phyloP scores from a whole-genome alignment of 805 yeast species.

The Yarrowia deformans region DNA sequence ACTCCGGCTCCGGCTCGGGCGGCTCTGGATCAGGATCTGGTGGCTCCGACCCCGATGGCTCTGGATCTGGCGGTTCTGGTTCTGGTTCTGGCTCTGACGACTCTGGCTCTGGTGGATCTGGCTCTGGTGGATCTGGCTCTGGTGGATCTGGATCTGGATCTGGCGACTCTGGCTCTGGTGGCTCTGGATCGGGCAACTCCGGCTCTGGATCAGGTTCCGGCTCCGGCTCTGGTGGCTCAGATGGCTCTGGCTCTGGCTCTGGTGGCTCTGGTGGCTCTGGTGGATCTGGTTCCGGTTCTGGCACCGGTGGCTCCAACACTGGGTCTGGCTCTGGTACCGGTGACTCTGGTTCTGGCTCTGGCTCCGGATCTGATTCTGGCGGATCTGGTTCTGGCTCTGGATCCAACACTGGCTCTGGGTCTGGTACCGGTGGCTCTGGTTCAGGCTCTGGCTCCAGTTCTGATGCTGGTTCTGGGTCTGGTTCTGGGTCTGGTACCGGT shows the following conservation, averaged over 20 bases:
- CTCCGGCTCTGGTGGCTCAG: neutral
- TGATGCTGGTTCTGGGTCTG: neutral
- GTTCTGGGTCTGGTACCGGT: neutral
- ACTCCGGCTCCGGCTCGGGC: too few species aligned
- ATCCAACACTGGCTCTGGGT: neutral
- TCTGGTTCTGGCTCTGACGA: neutral
- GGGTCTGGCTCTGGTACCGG: neutral
- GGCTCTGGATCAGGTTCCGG: neutral
- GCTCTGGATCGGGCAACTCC: too few species aligned
- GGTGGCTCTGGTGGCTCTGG: neutral
- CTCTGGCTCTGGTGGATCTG: conserved; percentile 1
- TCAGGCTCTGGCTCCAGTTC: too few species aligned
- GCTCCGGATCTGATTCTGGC: neutral
- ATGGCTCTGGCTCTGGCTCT: neutral
- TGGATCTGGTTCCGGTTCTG: neutral
- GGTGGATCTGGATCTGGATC: too few species aligned
- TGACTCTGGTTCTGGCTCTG: neutral
- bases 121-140: neutral
- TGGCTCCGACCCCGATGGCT: too few species aligned
- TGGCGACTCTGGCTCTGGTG: neutral
- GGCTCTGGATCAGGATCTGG: too few species aligned
- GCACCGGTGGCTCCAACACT: too few species aligned
- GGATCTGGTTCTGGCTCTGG: neutral
- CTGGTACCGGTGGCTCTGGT: neutral
- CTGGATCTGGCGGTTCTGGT: neutral